phyloP scores from a whole-genome alignment of 2,329 filamentous ascomycete species.

The Hawksworthiomyces lignivorus region DNA sequence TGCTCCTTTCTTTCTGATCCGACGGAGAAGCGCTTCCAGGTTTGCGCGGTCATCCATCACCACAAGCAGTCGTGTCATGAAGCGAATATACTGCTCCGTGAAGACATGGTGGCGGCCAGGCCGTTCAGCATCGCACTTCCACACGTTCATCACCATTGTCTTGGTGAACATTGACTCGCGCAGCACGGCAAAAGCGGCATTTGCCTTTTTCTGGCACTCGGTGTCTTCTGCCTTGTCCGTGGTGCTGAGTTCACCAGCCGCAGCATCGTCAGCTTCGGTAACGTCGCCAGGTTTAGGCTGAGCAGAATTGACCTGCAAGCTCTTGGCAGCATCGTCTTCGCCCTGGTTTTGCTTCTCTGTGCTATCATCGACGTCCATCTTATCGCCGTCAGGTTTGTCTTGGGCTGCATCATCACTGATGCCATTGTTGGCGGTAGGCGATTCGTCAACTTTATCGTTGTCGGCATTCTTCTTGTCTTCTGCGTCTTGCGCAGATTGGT shows the following conservation, averaged over 20 bases:
- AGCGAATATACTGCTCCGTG: slow-evolving; percentile 76
- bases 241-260: no score
- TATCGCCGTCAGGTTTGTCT: background rate
- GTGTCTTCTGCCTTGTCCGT: background rate
- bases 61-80: slow-evolving; percentile 68
- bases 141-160: slow-evolving; percentile 89
- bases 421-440: no score
- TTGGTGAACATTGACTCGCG: slow-evolving; percentile 73
- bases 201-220: slow-evolving; percentile 50
- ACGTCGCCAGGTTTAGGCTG: no score
- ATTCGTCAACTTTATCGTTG: no score
- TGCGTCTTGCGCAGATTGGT: no score
- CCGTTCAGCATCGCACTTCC: slow-evolving; percentile 82
- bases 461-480: no score
- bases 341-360: no score
- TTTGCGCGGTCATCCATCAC: slow-evolving; percentile 67
- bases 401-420: background rate
- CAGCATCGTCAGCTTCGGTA: no score
- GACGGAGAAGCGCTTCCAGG: slow-evolving; percentile 69
- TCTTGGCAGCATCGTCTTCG: no score
- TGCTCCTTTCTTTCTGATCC: slow-evolving; percentile 72
- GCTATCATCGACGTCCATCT: no score
- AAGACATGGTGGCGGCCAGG: slow-evolving; percentile 87
- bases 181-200: slow-evolving; percentile 73
- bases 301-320: no score